These are phyloP conservation scores for Sicyos baderoa DNA, from an alignment of 306 rosid species.

Conservation along the genomic window DNA sequence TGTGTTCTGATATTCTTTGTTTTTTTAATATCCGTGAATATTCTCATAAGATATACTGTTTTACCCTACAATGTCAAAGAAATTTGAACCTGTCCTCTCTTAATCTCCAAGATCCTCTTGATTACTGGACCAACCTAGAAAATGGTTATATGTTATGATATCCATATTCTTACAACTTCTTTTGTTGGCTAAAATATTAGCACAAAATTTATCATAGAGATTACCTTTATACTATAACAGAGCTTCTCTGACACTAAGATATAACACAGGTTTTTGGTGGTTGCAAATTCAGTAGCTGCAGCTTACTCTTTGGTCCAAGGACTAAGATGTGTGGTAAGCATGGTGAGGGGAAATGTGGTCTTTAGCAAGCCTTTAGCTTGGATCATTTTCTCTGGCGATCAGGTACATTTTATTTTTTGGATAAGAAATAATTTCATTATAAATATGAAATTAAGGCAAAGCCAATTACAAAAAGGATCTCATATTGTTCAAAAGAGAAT, in stretches of 20 bases:
- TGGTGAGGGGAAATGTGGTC: slow-evolving; percentile 53
- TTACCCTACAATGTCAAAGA: too few species aligned
- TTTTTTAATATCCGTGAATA: too few species aligned
- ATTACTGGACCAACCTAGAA: too few species aligned
- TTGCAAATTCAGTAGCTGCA: slow-evolving; percentile 58
- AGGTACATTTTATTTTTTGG: too few species aligned
- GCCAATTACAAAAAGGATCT: too few species aligned
- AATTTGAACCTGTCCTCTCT: too few species aligned
- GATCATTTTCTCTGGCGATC: slow-evolving; percentile 75
- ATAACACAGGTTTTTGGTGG: slow-evolving; percentile 55
- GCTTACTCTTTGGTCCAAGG: slow-evolving; percentile 64
- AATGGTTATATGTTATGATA: neutral
- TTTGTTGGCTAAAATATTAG: neutral
- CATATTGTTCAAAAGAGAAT: too few species aligned
- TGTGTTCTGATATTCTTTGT: neutral
- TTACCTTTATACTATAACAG: neutral
- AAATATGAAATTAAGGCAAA: too few species aligned
- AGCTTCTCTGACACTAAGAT: neutral
- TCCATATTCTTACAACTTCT: neutral
- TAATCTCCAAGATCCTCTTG: too few species aligned
- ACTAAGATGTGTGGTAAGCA: slow-evolving; percentile 47
- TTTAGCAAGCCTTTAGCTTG: slow-evolving; percentile 79
- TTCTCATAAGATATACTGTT: too few species aligned
- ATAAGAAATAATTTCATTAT: too few species aligned
- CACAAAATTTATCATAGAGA: neutral